Percentiles rank a stretch among this genome's conserved stretches.
Conservation (phyloP, 192 early-diverging fungal genomes). For the Linnemannia hyalina region DNA sequence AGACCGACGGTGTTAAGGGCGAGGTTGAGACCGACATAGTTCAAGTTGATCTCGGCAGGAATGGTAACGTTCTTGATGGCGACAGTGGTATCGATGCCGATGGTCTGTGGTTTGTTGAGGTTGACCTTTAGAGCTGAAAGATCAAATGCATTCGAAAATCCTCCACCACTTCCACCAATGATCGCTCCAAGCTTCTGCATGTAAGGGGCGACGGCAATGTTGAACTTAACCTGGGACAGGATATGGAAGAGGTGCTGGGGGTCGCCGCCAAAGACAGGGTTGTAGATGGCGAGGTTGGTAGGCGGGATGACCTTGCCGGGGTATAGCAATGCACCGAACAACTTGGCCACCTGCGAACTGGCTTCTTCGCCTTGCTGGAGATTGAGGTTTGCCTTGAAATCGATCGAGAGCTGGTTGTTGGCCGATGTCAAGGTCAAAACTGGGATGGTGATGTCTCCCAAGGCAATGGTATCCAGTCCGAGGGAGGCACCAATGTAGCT, state of each 20-base stretch:
- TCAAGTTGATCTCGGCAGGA: conserved; percentile 46
- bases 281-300: conserved; percentile 41
- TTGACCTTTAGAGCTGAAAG: conserved; percentile 23
- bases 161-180: conserved; percentile 5
- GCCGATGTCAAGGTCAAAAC: conserved; percentile 31
- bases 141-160: conserved; percentile 17
- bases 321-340: conserved; percentile 34
- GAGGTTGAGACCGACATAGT: conserved; percentile 39
- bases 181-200: conserved; percentile 31
- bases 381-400: conserved; percentile 39
- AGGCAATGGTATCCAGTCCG: conserved; percentile 30
- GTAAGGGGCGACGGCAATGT: conserved; percentile 41
- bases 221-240: conserved; percentile 45
- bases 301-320: conserved; percentile 46
- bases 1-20: conserved; percentile 25
- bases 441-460: conserved; percentile 36
- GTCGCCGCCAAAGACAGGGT: conserved; percentile 54
- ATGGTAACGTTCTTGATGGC: conserved; percentile 39
- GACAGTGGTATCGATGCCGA: conserved; percentile 35
- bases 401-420: conserved; percentile 27
- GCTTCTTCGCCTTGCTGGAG: conserved; percentile 28
- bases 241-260: conserved; percentile 50
- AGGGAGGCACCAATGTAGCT: conserved; percentile 44
- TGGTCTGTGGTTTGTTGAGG: conserved; percentile 40
- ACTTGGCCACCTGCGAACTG: conserved; percentile 28